Conservation (phyloP, 805 yeast genomes). For the Middelhovenomyces tepae region DNA sequence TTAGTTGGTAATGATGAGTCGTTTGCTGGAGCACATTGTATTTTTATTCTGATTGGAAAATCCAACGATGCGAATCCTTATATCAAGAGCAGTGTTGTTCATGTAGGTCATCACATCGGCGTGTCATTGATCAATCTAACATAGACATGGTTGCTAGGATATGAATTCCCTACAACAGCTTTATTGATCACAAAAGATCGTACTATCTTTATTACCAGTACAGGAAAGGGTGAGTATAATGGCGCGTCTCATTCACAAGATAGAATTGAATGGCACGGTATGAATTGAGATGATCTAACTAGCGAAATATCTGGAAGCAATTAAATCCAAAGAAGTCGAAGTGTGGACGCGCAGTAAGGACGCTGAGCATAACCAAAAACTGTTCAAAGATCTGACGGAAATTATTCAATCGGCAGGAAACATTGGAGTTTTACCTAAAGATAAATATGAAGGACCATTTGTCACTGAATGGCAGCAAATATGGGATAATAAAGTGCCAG, state of each 20-base stretch:
- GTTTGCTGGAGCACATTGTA: constrained; percentile 38
- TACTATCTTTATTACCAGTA: constrained; percentile 63
- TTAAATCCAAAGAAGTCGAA: constrained; percentile 40
- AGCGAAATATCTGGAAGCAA: constrained; percentile 63
- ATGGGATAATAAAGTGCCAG: constrained; percentile 30
- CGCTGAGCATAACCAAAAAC: constrained; percentile 57
- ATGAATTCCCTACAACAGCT: constrained; percentile 91
- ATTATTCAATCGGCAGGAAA: constrained; percentile 31
- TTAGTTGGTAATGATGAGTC: constrained; percentile 5
- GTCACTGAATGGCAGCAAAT: constrained; percentile 63
- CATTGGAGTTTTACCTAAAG: constrained; percentile 67
- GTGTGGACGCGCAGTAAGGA: constrained; percentile 79
- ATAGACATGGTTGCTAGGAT: constrained; percentile 77
- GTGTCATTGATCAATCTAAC: constrained; percentile 5
- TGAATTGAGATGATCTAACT: background rate
- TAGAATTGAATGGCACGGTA: background rate
- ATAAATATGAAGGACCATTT: constrained; percentile 74
- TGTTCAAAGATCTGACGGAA: constrained; percentile 50
- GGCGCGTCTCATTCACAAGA: background rate
- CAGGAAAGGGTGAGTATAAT: constrained; percentile 41
- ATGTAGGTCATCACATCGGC: constrained; percentile 26
- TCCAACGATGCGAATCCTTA: constrained; percentile 83
- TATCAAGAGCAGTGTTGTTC: constrained; percentile 77
- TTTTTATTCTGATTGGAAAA: constrained; percentile 72
- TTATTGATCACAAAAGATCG: constrained; percentile 54